phyloP scores from a whole-genome alignment of 805 yeast genomes.

The Suhomyces kilbournensis region DNA sequence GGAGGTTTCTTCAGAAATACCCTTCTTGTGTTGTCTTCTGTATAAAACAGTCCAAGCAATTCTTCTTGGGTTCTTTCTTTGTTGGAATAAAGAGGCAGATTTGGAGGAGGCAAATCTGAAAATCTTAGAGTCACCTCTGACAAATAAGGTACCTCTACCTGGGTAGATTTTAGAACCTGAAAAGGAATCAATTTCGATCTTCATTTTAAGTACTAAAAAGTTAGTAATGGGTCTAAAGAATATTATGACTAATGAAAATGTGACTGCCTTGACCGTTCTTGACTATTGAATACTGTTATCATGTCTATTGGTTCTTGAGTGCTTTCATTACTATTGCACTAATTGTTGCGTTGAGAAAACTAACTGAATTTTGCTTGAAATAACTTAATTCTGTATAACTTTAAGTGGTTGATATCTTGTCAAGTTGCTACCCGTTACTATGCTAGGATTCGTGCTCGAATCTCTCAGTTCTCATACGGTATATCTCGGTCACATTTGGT shows the following conservation, averaged over 20 bases:
- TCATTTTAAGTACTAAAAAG: conserved; percentile 57
- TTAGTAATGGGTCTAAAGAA: conserved; percentile 23
- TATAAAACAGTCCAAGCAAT: conserved; percentile 98
- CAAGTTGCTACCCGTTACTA: not conserved
- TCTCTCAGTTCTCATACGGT: not conserved
- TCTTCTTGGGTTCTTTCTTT: conserved; percentile 99
- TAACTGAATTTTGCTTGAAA: not conserved
- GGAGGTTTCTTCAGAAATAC: conserved; percentile 96
- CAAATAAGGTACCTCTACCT: conserved; percentile 99
- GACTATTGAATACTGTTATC: not conserved
- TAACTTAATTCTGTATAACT: not conserved
- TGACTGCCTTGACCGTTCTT: not conserved
- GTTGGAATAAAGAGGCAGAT: conserved; percentile 96
- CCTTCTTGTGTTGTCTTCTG: conserved; percentile 99
- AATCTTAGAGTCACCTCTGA: conserved; percentile 99
- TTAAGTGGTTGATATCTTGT: not conserved
- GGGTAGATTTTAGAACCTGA: conserved; percentile 99
- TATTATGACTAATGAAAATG: not conserved
- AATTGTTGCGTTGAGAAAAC: not conserved
- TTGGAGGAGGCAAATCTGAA: conserved; percentile 99
- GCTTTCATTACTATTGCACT: not conserved
- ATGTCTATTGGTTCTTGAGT: too few species aligned
- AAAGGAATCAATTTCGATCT: conserved; percentile 99
- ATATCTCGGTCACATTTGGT: not conserved
- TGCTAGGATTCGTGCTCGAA: not conserved